Conservation (phyloP, 345 rosid species). For the Eucalyptus viminalis region DNA sequence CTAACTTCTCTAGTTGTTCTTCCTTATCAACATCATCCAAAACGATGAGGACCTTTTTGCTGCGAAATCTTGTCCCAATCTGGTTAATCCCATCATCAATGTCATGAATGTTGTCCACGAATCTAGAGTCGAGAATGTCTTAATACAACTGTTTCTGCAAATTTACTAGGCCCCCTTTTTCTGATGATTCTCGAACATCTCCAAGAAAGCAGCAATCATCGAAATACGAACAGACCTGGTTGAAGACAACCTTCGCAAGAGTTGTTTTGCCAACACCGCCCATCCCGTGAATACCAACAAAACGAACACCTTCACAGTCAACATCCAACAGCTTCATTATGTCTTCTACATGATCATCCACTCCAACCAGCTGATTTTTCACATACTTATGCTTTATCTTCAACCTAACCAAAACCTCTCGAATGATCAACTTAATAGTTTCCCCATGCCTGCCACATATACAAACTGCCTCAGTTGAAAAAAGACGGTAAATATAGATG, state of each 20-base stretch:
- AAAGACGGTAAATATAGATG: not conserved
- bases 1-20: not conserved
- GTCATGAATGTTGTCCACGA: not conserved
- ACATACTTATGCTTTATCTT: not conserved
- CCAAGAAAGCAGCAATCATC: not conserved
- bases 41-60: not conserved
- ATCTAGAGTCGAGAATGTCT: not conserved
- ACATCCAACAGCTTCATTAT: not conserved
- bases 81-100: not conserved
- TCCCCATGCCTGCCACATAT: not conserved
- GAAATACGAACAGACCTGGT: not conserved
- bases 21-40: not conserved
- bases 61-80: not conserved
- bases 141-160: not conserved
- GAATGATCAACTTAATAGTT: not conserved
- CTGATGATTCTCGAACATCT: not conserved
- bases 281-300: not conserved
- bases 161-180: not conserved
- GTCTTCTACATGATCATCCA: not conserved
- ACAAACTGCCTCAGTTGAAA: not conserved
- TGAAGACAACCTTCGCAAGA: not conserved
- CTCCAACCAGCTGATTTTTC: not conserved
- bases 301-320: not conserved
- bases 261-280: not conserved
- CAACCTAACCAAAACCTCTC: not conserved